phyloP scores from a whole-genome alignment of 352 stramenopile genomes.

The Pythium phragmiticola region DNA sequence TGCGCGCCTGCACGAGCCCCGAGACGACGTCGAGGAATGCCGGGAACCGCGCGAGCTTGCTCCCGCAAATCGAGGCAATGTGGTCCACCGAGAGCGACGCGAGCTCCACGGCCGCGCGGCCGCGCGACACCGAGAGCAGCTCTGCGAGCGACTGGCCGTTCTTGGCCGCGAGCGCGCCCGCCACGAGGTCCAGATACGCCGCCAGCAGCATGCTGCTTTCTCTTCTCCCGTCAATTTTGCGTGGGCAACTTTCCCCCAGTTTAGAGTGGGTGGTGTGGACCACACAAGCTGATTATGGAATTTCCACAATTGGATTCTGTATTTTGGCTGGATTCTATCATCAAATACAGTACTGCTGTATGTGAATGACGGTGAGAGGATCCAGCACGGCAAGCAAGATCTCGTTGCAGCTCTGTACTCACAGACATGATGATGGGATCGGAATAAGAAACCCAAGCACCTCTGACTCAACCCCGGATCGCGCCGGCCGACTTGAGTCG shows the following conservation, averaged over 20 bases:
- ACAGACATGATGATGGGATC: no score
- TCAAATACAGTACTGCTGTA: no score
- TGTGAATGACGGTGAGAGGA: no score
- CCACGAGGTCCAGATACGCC: constrained; percentile 62
- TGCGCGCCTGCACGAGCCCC: constrained; percentile 66
- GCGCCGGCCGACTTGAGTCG: constrained; percentile 77
- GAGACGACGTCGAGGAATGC: constrained; percentile 58
- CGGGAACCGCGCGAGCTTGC: constrained; percentile 56
- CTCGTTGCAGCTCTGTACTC: no score
- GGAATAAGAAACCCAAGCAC: no score
- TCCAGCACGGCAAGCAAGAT: no score
- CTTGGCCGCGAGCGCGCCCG: constrained; percentile 42
- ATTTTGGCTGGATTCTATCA: background rate
- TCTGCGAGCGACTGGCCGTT: constrained; percentile 52
- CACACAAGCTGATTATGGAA: constrained; percentile 7
- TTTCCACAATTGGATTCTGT: constrained; percentile 8
- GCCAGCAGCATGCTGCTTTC: constrained; percentile 47
- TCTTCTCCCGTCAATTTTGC: no score
- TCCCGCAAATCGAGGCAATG: constrained; percentile 48
- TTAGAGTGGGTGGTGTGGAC: constrained; percentile 5
- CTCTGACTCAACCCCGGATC: constrained; percentile 34
- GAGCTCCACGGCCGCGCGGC: constrained; percentile 38
- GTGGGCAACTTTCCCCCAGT: no score
- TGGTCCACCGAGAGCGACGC: constrained; percentile 44
- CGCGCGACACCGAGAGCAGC: constrained; percentile 46